Evolutionary conservation across 768 basidiomycete genomes (phyloP), one percentile per base, ranked within the genome.

Genomic region (Tremella fuciformis): DNA sequence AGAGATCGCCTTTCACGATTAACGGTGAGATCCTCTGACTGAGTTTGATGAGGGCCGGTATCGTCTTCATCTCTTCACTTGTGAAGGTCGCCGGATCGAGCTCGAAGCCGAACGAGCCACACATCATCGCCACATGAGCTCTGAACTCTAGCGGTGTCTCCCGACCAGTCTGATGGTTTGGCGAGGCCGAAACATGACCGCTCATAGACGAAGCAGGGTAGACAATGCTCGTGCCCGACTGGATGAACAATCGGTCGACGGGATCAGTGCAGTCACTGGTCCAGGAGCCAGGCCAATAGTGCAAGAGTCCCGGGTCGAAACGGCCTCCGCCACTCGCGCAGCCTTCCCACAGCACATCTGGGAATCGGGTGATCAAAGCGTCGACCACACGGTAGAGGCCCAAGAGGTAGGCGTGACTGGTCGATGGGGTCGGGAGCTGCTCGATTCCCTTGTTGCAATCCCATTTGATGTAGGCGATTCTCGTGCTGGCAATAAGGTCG

Each of bases 41-140:
- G 4, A 67, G 53, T 34, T 24, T 26, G 49, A 70, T 59, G 15
- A 58, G 21, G 2, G 39, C 15, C 0, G 63, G 66, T 26, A 70
- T 67, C 6, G n/a, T 34, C 19, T 37, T 19, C 47, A 57, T 52
- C 26, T 70, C 69, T 40, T 65, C 63, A 19, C 49, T 18, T 1
- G 52, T 24, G 2, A 70, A 29, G 0, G 42, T 49, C 1, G 42
- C 46, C 18, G 62, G 66, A 44, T 70, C 69, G 3, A 70, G 66
- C 50, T 70, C 69, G 57, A 70, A 67, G 13, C 69, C 69, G 50
- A 70, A 70, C 8, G 57, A 59, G 8, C 69, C 69, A 16, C 69
- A 60, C 69, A 70, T 70, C 48, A 70, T 46, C 24, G 69, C 69
- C 2, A 70, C 69, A 47, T 70, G 69, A 4, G 66, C 69, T 25